phyloP scores from a whole-genome alignment of 148 eudicot species.

The Camellia japonica region DNA sequence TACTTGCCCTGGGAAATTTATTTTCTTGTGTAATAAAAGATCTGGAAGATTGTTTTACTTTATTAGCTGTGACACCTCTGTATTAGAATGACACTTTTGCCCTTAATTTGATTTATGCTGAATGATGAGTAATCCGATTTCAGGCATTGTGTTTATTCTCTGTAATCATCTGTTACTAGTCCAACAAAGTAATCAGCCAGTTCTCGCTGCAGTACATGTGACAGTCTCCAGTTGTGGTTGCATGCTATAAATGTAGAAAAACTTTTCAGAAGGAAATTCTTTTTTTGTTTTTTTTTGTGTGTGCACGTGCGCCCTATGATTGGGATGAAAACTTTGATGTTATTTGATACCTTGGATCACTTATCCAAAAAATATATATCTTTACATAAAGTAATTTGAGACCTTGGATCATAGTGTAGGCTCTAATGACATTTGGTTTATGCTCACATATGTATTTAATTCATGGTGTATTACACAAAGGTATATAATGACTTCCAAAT shows the following conservation, averaged over 20 bases:
- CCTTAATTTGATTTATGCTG: background rate
- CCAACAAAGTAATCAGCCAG: background rate
- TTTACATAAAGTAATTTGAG: background rate
- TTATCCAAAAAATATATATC: no score
- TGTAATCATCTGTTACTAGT: background rate
- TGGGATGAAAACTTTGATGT: background rate
- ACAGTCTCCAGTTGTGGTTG: background rate
- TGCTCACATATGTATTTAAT: background rate
- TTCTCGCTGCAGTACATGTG: background rate
- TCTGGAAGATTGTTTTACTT: background rate
- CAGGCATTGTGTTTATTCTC: background rate
- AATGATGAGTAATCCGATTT: background rate
- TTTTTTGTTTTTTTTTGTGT: no score
- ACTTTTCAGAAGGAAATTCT: background rate
- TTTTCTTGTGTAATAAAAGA: no score
- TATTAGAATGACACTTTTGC: background rate
- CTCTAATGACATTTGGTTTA: background rate
- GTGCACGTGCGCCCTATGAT: no score
- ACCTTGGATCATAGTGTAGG: background rate
- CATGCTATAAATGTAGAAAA: background rate
- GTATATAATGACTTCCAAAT: background rate
- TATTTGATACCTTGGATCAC: background rate
- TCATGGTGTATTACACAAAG: background rate
- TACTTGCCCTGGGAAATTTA: background rate
- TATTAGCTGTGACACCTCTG: background rate